A percentile compares a stretch with the other conserved stretches of the same genome.
phyloP scores from a whole-genome alignment of 2,329 filamentous ascomycete species.

The Ascomycota sp. region DNA sequence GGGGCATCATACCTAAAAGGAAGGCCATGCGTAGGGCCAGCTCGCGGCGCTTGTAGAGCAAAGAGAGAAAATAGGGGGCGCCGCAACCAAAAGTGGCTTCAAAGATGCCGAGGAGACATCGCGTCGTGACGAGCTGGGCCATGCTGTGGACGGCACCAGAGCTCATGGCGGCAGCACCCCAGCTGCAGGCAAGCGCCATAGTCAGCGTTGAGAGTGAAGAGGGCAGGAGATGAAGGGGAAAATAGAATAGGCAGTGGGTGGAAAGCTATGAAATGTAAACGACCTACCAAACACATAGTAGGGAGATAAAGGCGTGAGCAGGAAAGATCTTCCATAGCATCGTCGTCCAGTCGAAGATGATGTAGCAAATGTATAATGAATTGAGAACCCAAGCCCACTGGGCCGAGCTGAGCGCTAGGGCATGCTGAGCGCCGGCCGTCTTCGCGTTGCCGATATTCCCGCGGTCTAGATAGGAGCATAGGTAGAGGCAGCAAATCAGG shows the following conservation, averaged over 20 bases:
- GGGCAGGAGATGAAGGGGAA: too few relatives aligned
- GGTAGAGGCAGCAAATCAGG: conserved; percentile 2
- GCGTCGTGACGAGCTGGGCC: conserved; percentile 5
- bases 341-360: conserved; percentile 6
- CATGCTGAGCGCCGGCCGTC: conserved; percentile 6
- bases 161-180: conserved; percentile 4
- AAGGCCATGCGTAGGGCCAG: conserved; percentile 10
- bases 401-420: conserved; percentile 4
- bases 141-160: conserved; percentile 5
- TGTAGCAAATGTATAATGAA: conserved; percentile 8
- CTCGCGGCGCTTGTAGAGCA: conserved; percentile 14
- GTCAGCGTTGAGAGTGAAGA: too few relatives aligned
- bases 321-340: conserved; percentile 8
- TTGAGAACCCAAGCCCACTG: conserved; percentile 8
- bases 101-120: conserved; percentile 9
- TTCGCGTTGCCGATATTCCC: conserved; percentile 6
- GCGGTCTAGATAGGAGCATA: conserved; percentile 2
- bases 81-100: conserved; percentile 9
- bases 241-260: too few relatives aligned
- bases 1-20: conserved; percentile 9
- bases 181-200: too few relatives aligned
- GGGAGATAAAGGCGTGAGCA: conserved; percentile 5
- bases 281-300: conserved; percentile 5
- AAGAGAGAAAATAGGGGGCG: conserved; percentile 11
- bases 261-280: neutral